phyloP scores from a whole-genome alignment of 2,329 filamentous ascomycete species.

The Aureobasidium namibiae region DNA sequence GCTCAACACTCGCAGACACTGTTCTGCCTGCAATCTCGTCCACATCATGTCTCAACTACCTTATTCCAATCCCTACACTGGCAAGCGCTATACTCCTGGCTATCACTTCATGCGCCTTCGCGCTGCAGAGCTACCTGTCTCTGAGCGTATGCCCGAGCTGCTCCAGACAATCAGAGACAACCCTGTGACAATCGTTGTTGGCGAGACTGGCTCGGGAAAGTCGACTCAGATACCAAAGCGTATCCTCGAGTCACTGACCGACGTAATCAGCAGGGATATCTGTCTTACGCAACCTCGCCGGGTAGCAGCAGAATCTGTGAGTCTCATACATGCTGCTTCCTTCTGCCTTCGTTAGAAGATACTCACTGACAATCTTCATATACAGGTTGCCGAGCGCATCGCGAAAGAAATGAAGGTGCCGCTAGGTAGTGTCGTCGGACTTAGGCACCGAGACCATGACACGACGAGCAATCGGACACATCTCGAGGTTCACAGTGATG shows the following conservation, averaged over 20 bases:
- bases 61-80: not conserved
- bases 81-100: not conserved
- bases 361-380: no score
- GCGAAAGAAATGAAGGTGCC: not conserved
- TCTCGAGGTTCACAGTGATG: conserved; percentile 5
- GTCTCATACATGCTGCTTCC: no score
- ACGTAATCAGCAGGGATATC: no score
- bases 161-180: not conserved
- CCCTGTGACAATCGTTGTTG: not conserved
- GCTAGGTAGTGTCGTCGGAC: not conserved
- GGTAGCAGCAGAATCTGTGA: no score
- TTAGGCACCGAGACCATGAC: not conserved
- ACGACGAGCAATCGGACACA: not conserved
- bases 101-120: not conserved
- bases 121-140: not conserved
- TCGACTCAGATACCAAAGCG: not conserved
- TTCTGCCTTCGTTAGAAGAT: no score
- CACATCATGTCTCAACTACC: no score
- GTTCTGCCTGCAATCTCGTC: no score
- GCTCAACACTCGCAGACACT: no score
- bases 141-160: not conserved
- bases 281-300: no score
- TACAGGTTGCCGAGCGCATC: not conserved
- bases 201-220: conserved; percentile 3
- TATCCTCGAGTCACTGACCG: no score